Evolutionary conservation across 768 basidiomycete species (phyloP), one percentile per base, ranked within the genome.

Genomic region (Boletus sp.): DNA sequence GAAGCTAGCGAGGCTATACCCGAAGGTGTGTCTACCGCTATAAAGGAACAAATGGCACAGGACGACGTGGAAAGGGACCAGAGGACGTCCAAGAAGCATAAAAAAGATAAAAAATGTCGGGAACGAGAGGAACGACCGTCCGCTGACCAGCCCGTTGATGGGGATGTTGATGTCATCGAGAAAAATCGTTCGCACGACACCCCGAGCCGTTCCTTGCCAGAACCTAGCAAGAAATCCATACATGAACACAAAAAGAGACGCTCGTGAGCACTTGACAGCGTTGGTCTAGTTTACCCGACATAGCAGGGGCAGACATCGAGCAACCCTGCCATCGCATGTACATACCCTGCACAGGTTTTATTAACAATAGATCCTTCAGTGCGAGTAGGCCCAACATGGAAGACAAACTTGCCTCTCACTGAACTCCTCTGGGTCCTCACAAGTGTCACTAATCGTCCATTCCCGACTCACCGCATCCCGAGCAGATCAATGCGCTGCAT

Each of bases 41-140:
- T 44, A 27, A 51, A 57, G 47, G 57, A 59, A 11, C 59, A 49
- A 21, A 38, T 42, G 47, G 46, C 60, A 29, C 30, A 49, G 27
- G 54, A 56, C 13, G 35, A 49, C 40, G 42, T 53, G 10, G 51
- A 63, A 64, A 58, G 44, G 47, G 35, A 42, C 52, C 52, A 61
- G 64, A 63, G 51, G 64, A 48, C 6, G 40, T 17, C 40, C 40
- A 71, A 72, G 57, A 65, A 64, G 35, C 17, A 48, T 51, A 68
- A 69, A 51, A 56, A 55, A 29, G 61, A 57, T 44, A 63, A 66
- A 54, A 65, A 65, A 50, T 50, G 49, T 17, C 60, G 54, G 43
- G 57, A 64, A 42, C 60, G 47, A 48, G 54, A 65, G 40, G 23
- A 54, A 51, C 48, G 35, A 48, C 55, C 47, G 21, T 8, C 17